These are phyloP conservation scores for Torrubiellomyces zombiae DNA, from an alignment of 2,329 filamentous ascomycete genomes.

Conservation along the genomic window DNA sequence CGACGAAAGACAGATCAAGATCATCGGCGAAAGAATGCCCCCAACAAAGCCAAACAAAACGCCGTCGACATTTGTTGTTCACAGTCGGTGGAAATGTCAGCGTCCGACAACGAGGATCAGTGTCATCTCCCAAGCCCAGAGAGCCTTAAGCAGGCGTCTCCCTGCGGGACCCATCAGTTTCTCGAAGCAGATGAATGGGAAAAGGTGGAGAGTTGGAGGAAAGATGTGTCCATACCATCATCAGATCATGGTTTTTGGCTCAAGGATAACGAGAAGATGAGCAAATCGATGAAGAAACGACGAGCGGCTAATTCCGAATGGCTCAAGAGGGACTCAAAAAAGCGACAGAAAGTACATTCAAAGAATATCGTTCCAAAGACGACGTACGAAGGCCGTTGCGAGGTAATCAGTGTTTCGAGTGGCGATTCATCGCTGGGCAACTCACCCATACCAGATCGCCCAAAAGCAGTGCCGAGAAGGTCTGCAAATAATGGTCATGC, in stretches of 20 bases:
- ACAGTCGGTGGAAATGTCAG: too few relatives aligned
- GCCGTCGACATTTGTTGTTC: too few relatives aligned
- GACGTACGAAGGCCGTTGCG: too few relatives aligned
- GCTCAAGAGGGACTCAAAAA: slow-evolving; percentile 14
- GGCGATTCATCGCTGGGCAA: too few relatives aligned
- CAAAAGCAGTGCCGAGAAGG: too few relatives aligned
- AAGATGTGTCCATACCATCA: slow-evolving; percentile 5
- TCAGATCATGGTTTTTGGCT: slow-evolving; percentile 8
- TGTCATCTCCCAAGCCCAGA: slow-evolving; percentile 26
- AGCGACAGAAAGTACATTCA: slow-evolving; percentile 9
- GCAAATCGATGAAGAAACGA: slow-evolving; percentile 9
- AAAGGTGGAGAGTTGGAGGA: slow-evolving; percentile 17
- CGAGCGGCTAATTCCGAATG: slow-evolving; percentile 13
- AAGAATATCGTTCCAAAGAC: neutral
- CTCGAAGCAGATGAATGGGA: slow-evolving; percentile 15
- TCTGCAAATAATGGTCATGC: too few relatives aligned
- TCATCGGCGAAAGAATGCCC: slow-evolving; percentile 2
- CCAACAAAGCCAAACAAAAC: slow-evolving; percentile 2
- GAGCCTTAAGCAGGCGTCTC: slow-evolving; percentile 19
- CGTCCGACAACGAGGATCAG: too few relatives aligned
- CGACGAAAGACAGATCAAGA: slow-evolving; percentile 1
- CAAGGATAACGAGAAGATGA: slow-evolving; percentile 3
- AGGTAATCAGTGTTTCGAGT: too few relatives aligned
- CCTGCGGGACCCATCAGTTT: slow-evolving; percentile 12
- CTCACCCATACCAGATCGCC: too few relatives aligned